phyloP scores from a whole-genome alignment of 768 basidiomycete genomes.

The Podaxis carcinomalis region DNA sequence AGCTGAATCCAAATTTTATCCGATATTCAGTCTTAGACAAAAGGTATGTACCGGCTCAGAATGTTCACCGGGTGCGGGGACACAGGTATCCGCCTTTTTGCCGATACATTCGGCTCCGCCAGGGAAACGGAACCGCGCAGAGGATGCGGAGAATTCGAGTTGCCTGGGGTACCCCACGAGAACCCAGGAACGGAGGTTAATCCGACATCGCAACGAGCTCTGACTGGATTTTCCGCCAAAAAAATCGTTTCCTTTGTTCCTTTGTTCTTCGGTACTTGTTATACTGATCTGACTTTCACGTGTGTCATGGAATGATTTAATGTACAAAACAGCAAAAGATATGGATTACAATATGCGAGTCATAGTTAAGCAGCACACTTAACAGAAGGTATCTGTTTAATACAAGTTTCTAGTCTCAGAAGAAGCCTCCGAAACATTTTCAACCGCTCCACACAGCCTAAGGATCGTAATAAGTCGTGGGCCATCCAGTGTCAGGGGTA shows the following conservation, averaged over 20 bases:
- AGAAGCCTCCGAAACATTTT: not conserved
- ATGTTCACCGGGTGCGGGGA: not conserved
- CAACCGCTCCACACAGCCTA: slow-evolving; percentile 17
- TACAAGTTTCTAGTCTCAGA: not conserved
- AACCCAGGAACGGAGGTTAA: not conserved
- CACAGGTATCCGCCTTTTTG: not conserved
- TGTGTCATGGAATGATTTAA: not conserved
- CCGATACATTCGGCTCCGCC: not conserved
- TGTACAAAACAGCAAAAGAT: not conserved
- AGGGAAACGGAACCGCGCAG: not conserved
- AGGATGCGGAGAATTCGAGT: not conserved
- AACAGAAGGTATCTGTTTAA: not conserved
- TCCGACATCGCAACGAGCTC: not conserved
- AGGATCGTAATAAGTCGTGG: not conserved
- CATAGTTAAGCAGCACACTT: not conserved
- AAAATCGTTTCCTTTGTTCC: not conserved
- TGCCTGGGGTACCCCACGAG: not conserved
- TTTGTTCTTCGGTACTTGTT: not conserved
- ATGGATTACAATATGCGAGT: not conserved
- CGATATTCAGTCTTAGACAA: not conserved
- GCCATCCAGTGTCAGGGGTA: not conserved
- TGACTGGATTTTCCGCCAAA: not conserved
- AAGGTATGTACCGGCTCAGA: not conserved
- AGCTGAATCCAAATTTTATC: not conserved
- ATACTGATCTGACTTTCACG: not conserved